These are phyloP conservation scores for Aspergillus cristatus DNA, from an alignment of 495 filamentous ascomycete genomes.

Conservation along the genomic window DNA sequence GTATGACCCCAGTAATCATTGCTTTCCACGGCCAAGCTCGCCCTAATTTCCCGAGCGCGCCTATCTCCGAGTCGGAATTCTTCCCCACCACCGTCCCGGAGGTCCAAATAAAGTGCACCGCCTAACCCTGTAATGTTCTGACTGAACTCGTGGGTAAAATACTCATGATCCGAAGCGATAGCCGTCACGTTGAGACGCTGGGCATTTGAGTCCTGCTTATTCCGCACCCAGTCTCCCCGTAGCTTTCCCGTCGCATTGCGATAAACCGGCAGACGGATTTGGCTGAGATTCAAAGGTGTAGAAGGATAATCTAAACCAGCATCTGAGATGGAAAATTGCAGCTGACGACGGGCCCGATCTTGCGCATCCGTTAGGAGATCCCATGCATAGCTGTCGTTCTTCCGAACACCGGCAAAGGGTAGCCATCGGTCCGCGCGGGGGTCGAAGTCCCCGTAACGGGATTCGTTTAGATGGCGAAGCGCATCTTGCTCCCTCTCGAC, in stretches of 20 bases:
- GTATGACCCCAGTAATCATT: conserved; percentile 55
- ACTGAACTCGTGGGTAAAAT: conserved; percentile 48
- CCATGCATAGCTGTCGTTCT: conserved; percentile 71
- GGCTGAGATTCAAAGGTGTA: conserved; percentile 31
- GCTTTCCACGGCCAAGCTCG: conserved; percentile 61
- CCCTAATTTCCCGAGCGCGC: conserved; percentile 51
- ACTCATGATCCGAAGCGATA: conserved; percentile 38
- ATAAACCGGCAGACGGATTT: conserved; percentile 50
- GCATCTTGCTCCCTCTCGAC: conserved; percentile 45
- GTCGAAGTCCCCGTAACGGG: conserved; percentile 66
- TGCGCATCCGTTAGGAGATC: conserved; percentile 46
- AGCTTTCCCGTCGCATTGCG: conserved; percentile 74
- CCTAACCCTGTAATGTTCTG: conserved; percentile 57
- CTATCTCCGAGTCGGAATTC: conserved; percentile 23
- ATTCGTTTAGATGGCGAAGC: conserved; percentile 58
- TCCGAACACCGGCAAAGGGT: conserved; percentile 67
- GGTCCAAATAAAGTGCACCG: conserved; percentile 36
- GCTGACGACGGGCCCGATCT: conserved; percentile 43
- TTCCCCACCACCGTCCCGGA: conserved; percentile 32
- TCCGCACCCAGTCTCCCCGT: conserved; percentile 65
- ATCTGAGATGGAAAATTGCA: conserved; percentile 34
- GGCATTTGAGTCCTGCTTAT: conserved; percentile 26
- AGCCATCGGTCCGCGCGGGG: conserved; percentile 51
- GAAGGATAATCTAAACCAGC: conserved; percentile 24
- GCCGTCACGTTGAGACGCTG: conserved; percentile 43